Evolutionary conservation across 148 eudicot species (phyloP), one percentile per base, ranked within the genome.

Genomic region (Rhododendron williamsianum): DNA sequence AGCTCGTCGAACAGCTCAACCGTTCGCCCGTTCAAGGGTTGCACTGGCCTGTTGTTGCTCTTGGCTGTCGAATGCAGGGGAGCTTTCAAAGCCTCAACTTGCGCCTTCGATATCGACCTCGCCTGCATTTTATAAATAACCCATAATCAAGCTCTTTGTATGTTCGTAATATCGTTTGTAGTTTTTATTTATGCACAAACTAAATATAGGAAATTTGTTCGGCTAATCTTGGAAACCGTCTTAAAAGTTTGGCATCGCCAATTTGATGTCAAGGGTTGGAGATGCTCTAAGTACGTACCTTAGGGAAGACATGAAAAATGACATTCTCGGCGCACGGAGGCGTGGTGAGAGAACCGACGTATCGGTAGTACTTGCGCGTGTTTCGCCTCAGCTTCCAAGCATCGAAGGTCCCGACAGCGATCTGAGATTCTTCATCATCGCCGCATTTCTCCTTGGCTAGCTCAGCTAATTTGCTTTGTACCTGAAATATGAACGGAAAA

Each of bases 301-400:
- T 89, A 84, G 88, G 86, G 79, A 94, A 82, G 65, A 96, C 85
- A 87, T 84, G 85, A 96, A 97, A 96, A 45, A 82, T 76, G 77
- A 96, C 96, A 49, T 81, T 86, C 88, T 96, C 95, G 30, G 91
- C 30, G 87, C 99, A 96, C 8, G 99, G 99, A 82, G 98, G 99
- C n/a, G 99, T 91, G 46, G 99, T 94, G 80, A 95, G 91, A 84
- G 99, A 96, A 27, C 99, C 99, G 3, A 30, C 30, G 65, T 96
- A 96, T 87, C 90, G 85, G 89, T 93, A 96, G 45, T 96, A 96
- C 21, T 87, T 87, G 79, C 85, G 91, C 1, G 91, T 78, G 4
- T 85, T 84, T 82, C 88, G 89, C 84, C 86, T 91, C 87, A 96
- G 27, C 52, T 88, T 88, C n/a, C 80, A 83, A 0, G 90, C 82